Evolutionary conservation across 2,329 filamentous ascomycete genomes (phyloP), one percentile per base, ranked within the genome.

Genomic region (Thyridium curvatum): DNA sequence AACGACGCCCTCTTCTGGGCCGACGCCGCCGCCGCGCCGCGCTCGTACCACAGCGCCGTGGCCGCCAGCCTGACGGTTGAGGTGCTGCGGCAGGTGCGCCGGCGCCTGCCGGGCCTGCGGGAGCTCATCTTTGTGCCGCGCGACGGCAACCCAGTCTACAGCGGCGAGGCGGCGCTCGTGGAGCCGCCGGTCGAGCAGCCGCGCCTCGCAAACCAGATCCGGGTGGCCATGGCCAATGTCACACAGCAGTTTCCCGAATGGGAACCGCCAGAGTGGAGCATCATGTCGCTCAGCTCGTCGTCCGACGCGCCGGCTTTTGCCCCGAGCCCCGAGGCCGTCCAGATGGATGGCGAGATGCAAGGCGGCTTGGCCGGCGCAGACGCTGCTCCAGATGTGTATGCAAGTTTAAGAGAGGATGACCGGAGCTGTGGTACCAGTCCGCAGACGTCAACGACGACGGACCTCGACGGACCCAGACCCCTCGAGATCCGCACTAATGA

Each of bases 101-200:
- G 44, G 4, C 59, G 61, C 14, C 60, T 72, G 53, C 61, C 62
- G 2, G 49, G 46, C 1, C 52, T 72, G 6, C 50, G 64, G 39
- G 62, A 65, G 44, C 55, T 73, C 32, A 54, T 68, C 31, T 65
- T 73, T 39, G 62, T 73, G 31, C 65, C 65, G 16, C 54, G 58
- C 15, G 59, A 62, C 26, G 56, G 61, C 31, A 60, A 64, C 42
- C 55, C 55, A 3, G 35, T 55, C 32, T 56, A 59, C 37, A 52
- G 54, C 34, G 41, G 51, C 16, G 48, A 53, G 29, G 46, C 47
- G 18, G 48, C 44, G 12, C 51, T 60, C 21, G 47, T 58, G 12
- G 51, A 59, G 31, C 52, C 57, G 7, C 45, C 46, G 21, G 51
- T 61, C 35, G 52, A 52, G 4, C 52, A 58, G 34, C 52, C 56